Percentiles rank a stretch among this genome's conserved stretches.
These are phyloP conservation scores for Pichia kudriavzevii DNA, from an alignment of 1,139 yeast genomes.

Conservation along the genomic window DNA sequence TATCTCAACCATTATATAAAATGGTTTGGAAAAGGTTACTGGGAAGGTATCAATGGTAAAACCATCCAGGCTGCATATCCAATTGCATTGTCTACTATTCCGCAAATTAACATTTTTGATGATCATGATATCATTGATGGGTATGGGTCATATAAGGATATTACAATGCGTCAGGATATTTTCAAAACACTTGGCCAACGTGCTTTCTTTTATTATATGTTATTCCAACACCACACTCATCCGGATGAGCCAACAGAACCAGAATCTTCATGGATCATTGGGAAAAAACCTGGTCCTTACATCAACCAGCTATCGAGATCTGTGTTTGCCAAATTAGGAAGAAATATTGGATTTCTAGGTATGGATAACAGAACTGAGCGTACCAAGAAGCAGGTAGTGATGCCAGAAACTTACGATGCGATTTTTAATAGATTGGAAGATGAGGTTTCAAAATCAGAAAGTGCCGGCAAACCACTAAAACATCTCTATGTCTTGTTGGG, in stretches of 20 bases:
- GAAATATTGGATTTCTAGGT: conserved; percentile 63
- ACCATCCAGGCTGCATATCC: conserved; percentile 67
- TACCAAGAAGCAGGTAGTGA: conserved; percentile 50
- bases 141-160: conserved; percentile 76
- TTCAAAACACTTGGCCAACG: conserved; percentile 64
- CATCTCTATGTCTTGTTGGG: conserved; percentile 82
- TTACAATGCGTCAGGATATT: conserved; percentile 64
- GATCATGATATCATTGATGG: conserved; percentile 96
- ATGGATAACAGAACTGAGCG: conserved; percentile 93
- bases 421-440: conserved; percentile 52
- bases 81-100: conserved; percentile 70
- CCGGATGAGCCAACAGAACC: conserved; percentile 34
- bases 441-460: conserved; percentile 40
- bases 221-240: conserved; percentile 79
- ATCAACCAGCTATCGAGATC: conserved; percentile 62
- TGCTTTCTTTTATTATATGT: conserved; percentile 81
- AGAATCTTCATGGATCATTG: conserved; percentile 56
- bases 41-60: conserved; percentile 62
- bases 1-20: conserved; percentile 67
- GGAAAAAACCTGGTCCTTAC: conserved; percentile 50
- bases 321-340: conserved; percentile 64
- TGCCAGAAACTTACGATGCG: conserved; percentile 45
- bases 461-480: conserved; percentile 44
- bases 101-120: conserved; percentile 77
- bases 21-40: conserved; percentile 88